Percentiles rank a stretch among this genome's conserved stretches.
Evolutionary conservation across 768 basidiomycete genomes (phyloP).

Genomic region (Lentinula aciculospora): DNA sequence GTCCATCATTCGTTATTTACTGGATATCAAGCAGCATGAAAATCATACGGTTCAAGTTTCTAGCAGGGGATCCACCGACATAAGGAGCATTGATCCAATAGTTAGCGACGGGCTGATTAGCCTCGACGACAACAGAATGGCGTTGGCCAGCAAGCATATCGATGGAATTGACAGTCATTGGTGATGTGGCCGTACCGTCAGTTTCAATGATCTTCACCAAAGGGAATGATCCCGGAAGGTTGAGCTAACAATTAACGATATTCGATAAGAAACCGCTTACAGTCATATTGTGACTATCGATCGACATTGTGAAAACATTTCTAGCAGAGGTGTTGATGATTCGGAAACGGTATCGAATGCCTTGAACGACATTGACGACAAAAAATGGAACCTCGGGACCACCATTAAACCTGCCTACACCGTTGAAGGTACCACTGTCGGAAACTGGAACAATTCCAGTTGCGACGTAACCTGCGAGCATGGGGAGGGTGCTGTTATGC

Average conservation of each 20-base stretch:
- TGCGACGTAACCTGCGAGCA: slow-evolving; percentile 19
- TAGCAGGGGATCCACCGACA: slow-evolving; percentile 23
- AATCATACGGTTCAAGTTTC: slow-evolving; percentile 25
- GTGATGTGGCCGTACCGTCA: slow-evolving; percentile 28
- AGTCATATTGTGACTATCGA: slow-evolving; percentile 31
- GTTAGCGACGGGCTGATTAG: slow-evolving; percentile 26
- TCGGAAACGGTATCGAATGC: slow-evolving; percentile 39
- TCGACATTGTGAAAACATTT: slow-evolving; percentile 30
- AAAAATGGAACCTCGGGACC: slow-evolving; percentile 29
- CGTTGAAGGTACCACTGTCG: slow-evolving; percentile 23
- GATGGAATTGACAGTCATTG: not conserved
- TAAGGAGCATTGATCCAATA: slow-evolving; percentile 39
- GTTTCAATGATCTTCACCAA: slow-evolving; percentile 27
- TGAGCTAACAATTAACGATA: slow-evolving; percentile 11
- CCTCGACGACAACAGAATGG: slow-evolving; percentile 17
- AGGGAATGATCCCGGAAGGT: too few species aligned
- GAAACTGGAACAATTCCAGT: slow-evolving; percentile 23
- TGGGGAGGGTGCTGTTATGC: slow-evolving; percentile 14
- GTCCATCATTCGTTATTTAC: not conserved
- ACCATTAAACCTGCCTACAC: slow-evolving; percentile 29
- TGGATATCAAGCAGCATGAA: not conserved
- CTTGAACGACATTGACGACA: slow-evolving; percentile 20
- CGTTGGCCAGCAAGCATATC: slow-evolving; percentile 13
- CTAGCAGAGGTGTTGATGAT: slow-evolving; percentile 35
- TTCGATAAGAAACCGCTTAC: slow-evolving; percentile 13